These are phyloP conservation scores for Aleurites moluccanus DNA, from an alignment of 441 rosid species.

Conservation along the genomic window DNA sequence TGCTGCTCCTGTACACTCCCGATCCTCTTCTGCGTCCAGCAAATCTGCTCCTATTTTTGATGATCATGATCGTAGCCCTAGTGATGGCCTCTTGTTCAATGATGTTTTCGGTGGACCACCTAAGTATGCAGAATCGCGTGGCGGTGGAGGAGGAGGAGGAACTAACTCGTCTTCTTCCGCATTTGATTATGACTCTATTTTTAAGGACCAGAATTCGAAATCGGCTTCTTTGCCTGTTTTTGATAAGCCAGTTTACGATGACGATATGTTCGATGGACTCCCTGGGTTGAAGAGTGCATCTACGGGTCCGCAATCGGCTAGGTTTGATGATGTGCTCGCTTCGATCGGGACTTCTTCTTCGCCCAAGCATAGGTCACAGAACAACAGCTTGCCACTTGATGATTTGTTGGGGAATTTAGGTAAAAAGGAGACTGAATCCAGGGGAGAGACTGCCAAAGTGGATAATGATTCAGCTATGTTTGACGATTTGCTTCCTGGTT, in stretches of 20 bases:
- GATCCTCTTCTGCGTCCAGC: slow-evolving; percentile 34
- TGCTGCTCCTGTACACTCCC: slow-evolving; percentile 26
- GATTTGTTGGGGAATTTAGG: slow-evolving; percentile 66
- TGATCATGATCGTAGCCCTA: slow-evolving; percentile 41
- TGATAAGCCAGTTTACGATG: slow-evolving; percentile 85
- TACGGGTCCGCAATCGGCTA: slow-evolving; percentile 29
- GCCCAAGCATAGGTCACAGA: slow-evolving; percentile 28
- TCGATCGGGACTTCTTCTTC: slow-evolving; percentile 36
- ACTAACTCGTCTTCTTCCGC: slow-evolving; percentile 26
- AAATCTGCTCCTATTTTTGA: slow-evolving; percentile 50
- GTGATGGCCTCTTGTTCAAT: slow-evolving; percentile 41
- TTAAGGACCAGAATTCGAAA: slow-evolving; percentile 46
- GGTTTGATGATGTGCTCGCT: slow-evolving; percentile 50
- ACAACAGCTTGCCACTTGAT: slow-evolving; percentile 53
- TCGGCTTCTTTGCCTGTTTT: slow-evolving; percentile 54
- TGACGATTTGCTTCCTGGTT: slow-evolving; percentile 76
- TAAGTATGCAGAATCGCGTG: slow-evolving; percentile 45
- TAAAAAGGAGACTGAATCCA: slow-evolving; percentile 38
- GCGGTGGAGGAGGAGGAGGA: slow-evolving; percentile 23
- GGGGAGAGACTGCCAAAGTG: slow-evolving; percentile 36
- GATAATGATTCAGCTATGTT: slow-evolving; percentile 43
- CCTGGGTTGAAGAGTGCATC: slow-evolving; percentile 61
- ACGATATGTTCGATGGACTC: slow-evolving; percentile 65
- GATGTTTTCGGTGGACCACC: slow-evolving; percentile 60
- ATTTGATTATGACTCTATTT: slow-evolving; percentile 58